Evolutionary conservation across 768 basidiomycete species (phyloP).

Genomic region (Leucogyrophana mollusca): DNA sequence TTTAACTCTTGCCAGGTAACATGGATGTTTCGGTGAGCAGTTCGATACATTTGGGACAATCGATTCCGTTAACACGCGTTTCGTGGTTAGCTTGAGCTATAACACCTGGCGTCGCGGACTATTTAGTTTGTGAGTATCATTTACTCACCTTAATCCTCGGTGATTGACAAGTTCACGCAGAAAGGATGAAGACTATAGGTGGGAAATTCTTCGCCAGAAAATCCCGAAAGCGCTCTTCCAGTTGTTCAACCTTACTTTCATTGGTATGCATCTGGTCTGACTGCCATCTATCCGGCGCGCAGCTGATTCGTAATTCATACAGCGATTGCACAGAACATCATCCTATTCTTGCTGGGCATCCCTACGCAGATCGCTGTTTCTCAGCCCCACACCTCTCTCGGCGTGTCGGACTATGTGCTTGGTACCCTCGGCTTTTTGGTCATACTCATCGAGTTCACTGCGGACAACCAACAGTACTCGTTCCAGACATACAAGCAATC

Average conservation of each 20-base stretch:
- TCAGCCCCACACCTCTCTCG: conserved; percentile 52
- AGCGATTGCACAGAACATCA: conserved; percentile 76
- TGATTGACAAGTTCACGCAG: conserved; percentile 32
- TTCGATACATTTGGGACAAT: background rate
- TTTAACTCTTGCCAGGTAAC: conserved; percentile 28
- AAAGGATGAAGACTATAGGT: conserved; percentile 90
- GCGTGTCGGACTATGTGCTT: conserved; percentile 61
- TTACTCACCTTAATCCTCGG: background rate
- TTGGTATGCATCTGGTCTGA: conserved; percentile 47
- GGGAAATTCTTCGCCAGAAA: conserved; percentile 70
- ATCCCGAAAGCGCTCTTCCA: conserved; percentile 57
- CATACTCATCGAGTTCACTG: conserved; percentile 71
- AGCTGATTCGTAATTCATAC: conserved; percentile 6
- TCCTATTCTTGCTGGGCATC: conserved; percentile 70
- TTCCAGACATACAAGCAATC: conserved; percentile 76
- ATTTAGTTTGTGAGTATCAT: conserved; percentile 59
- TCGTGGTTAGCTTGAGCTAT: conserved; percentile 56
- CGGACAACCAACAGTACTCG: conserved; percentile 91
- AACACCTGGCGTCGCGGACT: conserved; percentile 86
- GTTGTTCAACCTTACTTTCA: conserved; percentile 63
- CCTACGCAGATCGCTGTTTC: conserved; percentile 56
- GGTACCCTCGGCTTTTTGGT: conserved; percentile 54
- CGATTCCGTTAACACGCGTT: conserved; percentile 22
- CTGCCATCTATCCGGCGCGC: background rate
- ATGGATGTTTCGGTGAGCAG: conserved; percentile 60